Base-by-base conservation (phyloP, 1,139 yeast species). In the Scheffersomyces illinoinensis region DNA sequence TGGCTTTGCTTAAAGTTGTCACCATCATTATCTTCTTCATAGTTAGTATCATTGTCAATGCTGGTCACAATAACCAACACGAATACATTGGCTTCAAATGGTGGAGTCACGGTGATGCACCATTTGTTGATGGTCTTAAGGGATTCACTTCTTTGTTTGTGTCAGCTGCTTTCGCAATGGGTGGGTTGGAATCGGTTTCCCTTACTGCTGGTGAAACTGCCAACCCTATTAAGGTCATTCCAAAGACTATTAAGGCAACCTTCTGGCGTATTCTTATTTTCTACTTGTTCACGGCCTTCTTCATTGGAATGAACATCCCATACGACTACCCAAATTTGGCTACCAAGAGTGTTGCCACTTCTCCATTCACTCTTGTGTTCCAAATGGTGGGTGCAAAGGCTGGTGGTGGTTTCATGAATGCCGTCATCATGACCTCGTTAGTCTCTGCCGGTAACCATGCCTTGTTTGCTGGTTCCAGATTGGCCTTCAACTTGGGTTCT, bases 201-300 rank as follows among this genome's bases (percentile, higher is more conserved):
- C 77, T 88, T 62, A 86, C 91, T 4, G 88, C 89, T 8, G 92
- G 89, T 43, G 91, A 88, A 71, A 83, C 88, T 48, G 77, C 78
- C 61, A 85, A 85, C 66, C 92, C 92, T 1, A 71, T 78, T 2
- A 77, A 82, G 62, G 80, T 82, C 47, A 85, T 88, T 65, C 90
- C 89, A 26, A 81, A 79, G 61, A 85, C 86, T 39, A 81, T 87
- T 56, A 82, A 79, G 61, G 82, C 86, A 3, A 89, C 86, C 6
- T 87, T 88, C 68, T 83, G 83, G 79, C 80, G 83, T 61, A 77
- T 78, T 53, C 61, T 77, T 55, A 66, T 79, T 20, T 79, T 79
- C 63, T 79, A 78, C 62, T 63, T 79, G 26, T 71, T 77, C 62
- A 75, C 82, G 46, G 75, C 79, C 7, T 79, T 80, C 65, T 79